Evolutionary conservation across 2,329 filamentous ascomycete genomes (phyloP), one percentile per base, ranked within the genome.

Genomic region (Basipetospora chlamydospora): DNA sequence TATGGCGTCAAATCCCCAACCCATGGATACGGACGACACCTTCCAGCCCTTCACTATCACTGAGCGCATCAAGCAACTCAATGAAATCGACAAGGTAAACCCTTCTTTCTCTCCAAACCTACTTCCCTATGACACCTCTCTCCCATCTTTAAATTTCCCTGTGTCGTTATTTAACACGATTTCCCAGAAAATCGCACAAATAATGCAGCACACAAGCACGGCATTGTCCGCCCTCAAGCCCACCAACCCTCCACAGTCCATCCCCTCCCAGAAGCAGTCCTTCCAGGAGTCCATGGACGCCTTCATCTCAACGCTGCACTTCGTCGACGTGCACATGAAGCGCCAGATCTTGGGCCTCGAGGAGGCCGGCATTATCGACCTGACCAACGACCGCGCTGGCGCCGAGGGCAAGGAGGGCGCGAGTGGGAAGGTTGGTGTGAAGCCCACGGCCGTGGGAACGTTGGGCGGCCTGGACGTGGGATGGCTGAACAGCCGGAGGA

Each of bases 401-500:
- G 26, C 35, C 41, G 41, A 13, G 15, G 23, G 8, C 25, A 26
- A 22, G 35, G 18, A 21, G 30, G 26, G 7, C 3, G 23, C 13
- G 8, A 29, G n/a, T 4, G 36, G 20, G 5, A 28, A 39, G 37
- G 36, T 55, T 54, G 29, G 53, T 58, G 10, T 73, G 44, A 59
- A 73, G 51, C 64, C 75, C 26, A 60, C 72, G 30, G 71, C 66
- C 26, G 57, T 63, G 39, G 72, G 64, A 16, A 64, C 63, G 46
- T 68, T 74, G 23, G 71, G 70, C 8, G 61, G 60, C 20, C 63
- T 95, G 37, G 87, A 95, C 51, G 78, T 92, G 11, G 87, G 87
- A 22, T 88, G 82, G 73, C 58, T 96, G 47, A 96, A 95, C 52
- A 87, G 83, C 48, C 71, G 84, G 39, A 84, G 82, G 42, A 80